A percentile compares a stretch with the other conserved stretches of the same genome.
phyloP scores from a whole-genome alignment of 1,284 basidiomycete genomes.

The Ganoderma lingzhi region DNA sequence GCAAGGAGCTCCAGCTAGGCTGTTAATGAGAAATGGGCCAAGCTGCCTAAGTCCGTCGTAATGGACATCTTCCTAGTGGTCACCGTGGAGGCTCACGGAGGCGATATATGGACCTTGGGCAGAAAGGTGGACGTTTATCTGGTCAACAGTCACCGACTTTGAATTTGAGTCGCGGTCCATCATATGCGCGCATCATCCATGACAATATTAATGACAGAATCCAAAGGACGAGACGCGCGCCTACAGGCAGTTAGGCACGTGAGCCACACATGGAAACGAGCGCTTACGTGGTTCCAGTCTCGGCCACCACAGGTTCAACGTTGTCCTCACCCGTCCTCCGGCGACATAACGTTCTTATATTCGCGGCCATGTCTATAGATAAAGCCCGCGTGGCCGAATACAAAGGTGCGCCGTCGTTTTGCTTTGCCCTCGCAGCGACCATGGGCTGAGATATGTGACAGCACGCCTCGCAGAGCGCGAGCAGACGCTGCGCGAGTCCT shows the following conservation, averaged over 20 bases:
- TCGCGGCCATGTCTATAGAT: slow-evolving; percentile 45
- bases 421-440: background rate
- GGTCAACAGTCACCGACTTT: too few species aligned
- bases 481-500: slow-evolving; percentile 87
- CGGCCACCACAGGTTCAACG: background rate
- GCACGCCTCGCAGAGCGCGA: slow-evolving; percentile 77
- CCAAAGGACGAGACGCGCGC: too few species aligned
- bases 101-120: too few species aligned
- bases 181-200: too few species aligned
- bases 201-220: too few species aligned
- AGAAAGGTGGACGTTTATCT: too few species aligned
- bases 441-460: slow-evolving; percentile 36
- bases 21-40: too few species aligned
- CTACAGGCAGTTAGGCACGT: slow-evolving; percentile 11
- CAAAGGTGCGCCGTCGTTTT: slow-evolving; percentile 48
- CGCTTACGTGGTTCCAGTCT: background rate
- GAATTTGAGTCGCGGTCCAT: too few species aligned
- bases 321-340: slow-evolving; percentile 24
- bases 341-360: slow-evolving; percentile 5
- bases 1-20: too few species aligned
- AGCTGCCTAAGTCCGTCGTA: too few species aligned
- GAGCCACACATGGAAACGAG: background rate
- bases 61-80: too few species aligned
- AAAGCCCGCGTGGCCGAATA: slow-evolving; percentile 55
- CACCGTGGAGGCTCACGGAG: too few species aligned